Conservation (phyloP, 352 stramenopile genomes). For the Globisporangium perplexum region DNA sequence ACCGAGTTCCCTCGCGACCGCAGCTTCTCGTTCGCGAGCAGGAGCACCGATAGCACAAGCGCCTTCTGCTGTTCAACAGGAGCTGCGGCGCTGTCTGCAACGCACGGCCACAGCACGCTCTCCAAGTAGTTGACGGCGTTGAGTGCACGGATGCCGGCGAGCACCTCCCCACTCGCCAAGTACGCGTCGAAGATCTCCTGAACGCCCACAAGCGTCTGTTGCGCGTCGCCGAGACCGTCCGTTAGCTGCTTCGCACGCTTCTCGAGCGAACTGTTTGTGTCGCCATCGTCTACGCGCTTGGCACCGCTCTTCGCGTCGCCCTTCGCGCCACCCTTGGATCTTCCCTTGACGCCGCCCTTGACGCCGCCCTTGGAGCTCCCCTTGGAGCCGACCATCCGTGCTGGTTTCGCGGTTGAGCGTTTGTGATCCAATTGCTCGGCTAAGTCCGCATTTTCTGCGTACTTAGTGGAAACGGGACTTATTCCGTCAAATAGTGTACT, state of each 20-base stretch:
- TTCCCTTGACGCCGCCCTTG: no score
- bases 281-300: background rate
- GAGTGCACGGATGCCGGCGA: slow-evolving; percentile 20
- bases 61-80: slow-evolving; percentile 24
- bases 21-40: slow-evolving; percentile 28
- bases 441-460: background rate
- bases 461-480: background rate
- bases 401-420: no score
- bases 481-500: background rate
- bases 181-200: slow-evolving; percentile 29
- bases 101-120: slow-evolving; percentile 43
- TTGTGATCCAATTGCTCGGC: no score
- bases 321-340: no score
- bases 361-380: no score
- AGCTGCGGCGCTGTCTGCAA: slow-evolving; percentile 9
- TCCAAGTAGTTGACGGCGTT: slow-evolving; percentile 35
- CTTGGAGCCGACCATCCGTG: no score
- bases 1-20: slow-evolving; percentile 1
- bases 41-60: slow-evolving; percentile 37
- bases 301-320: background rate
- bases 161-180: slow-evolving; percentile 19
- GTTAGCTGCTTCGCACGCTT: slow-evolving; percentile 5
- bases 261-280: background rate
- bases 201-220: slow-evolving; percentile 15
- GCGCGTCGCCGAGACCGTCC: background rate